phyloP scores from a whole-genome alignment of 768 basidiomycete species.

The Leccinellum albellum region DNA sequence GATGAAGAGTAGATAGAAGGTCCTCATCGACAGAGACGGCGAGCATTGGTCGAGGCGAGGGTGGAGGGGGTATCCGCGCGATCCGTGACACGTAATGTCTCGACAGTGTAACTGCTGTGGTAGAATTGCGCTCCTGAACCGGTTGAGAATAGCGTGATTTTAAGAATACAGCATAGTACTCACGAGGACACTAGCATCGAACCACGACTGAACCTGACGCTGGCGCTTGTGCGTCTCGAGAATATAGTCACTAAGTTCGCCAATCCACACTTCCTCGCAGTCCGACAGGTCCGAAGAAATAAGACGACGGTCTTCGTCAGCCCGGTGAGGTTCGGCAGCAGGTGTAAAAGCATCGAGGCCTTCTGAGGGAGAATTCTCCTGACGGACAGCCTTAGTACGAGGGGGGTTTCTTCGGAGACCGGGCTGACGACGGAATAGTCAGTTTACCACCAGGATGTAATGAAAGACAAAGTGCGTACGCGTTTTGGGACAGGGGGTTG shows the following conservation, averaged over 20 bases:
- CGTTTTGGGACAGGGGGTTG: conserved; percentile 46
- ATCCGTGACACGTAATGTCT: conserved; percentile 40
- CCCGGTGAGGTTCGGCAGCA: conserved; percentile 21
- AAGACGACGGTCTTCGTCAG: conserved; percentile 42
- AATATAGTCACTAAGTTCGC: conserved; percentile 65
- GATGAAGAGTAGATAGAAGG: conserved; percentile 32
- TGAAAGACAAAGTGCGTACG: conserved; percentile 40
- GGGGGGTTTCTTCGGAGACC: conserved; percentile 43
- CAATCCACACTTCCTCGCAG: conserved; percentile 72
- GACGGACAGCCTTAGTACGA: conserved; percentile 33
- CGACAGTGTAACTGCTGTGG: conserved; percentile 45
- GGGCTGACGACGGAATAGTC: conserved; percentile 22
- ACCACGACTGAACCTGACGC: conserved; percentile 70
- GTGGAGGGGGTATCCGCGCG: conserved; percentile 42
- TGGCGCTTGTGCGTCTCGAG: conserved; percentile 70
- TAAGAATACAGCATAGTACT: conserved; percentile 16
- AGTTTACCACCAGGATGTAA: not conserved
- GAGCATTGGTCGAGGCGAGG: conserved; percentile 34
- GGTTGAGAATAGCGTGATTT: conserved; percentile 1
- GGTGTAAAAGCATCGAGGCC: conserved; percentile 17
- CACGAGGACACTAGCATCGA: conserved; percentile 64
- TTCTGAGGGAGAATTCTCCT: conserved; percentile 27
- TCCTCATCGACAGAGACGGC: conserved; percentile 34
- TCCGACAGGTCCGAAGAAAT: conserved; percentile 80
- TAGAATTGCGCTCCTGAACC: conserved; percentile 65